phyloP scores from a whole-genome alignment of 306 rosid genomes.

The Geum urbanum region DNA sequence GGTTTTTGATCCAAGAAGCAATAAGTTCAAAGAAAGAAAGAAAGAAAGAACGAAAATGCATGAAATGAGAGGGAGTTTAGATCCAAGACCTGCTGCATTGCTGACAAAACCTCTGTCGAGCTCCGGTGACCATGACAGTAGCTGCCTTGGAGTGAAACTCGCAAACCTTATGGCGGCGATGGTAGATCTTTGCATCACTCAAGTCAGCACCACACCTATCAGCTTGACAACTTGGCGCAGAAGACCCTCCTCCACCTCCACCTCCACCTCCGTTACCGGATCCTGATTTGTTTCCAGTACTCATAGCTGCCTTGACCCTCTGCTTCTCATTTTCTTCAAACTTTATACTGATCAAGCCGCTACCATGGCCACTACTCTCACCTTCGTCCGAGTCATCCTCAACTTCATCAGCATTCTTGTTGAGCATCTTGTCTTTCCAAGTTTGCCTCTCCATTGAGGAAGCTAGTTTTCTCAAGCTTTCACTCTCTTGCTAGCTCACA shows the following conservation, averaged over 20 bases:
- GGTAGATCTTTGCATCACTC: constrained; percentile 55
- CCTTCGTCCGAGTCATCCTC: constrained; percentile 64
- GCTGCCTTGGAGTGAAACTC: constrained; percentile 83
- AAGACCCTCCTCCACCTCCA: constrained; percentile 25
- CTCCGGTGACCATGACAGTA: constrained; percentile 54
- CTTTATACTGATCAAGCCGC: constrained; percentile 15
- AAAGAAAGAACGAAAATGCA: not conserved
- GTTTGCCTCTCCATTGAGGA: constrained; percentile 50
- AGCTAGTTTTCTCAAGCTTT: not conserved
- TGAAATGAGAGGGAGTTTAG: constrained; percentile 14
- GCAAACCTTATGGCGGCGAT: constrained; percentile 95
- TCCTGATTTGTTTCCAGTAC: constrained; percentile 34
- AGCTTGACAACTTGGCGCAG: constrained; percentile 58
- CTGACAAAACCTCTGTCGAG: constrained; percentile 86
- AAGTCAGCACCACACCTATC: constrained; percentile 67
- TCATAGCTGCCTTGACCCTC: constrained; percentile 27
- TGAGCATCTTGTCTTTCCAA: constrained; percentile 34
- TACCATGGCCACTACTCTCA: constrained; percentile 12
- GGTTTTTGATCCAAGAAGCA: too few relatives aligned
- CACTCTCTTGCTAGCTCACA: not conserved
- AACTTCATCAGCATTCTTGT: constrained; percentile 36
- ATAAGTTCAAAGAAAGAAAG: not conserved
- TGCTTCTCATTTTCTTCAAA: constrained; percentile 40
- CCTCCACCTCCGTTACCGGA: constrained; percentile 30
- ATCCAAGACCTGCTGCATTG: constrained; percentile 90